Base-by-base conservation (phyloP, 2,329 filamentous ascomycete species). In the Hypoxylon sp. region DNA sequence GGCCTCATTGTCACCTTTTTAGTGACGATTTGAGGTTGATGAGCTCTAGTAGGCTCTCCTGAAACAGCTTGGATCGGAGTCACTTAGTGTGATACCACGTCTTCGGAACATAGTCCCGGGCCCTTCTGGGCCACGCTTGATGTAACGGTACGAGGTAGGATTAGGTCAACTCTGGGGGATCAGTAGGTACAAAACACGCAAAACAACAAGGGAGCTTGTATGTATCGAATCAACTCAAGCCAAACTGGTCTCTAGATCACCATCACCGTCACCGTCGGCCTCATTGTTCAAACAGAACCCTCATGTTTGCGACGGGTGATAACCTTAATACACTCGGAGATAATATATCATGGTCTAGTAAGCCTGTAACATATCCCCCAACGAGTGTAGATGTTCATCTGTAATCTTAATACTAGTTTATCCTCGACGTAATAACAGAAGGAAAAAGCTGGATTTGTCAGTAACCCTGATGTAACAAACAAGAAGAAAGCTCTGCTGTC, bases 61-160 rank as follows among this genome's bases (percentile, higher is more conserved):
- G 59, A 61, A 61, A 61, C 59, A 45, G 47, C 49, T 38, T 55
- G 51, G 50, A 57, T 57, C 53, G 53, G 55, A 52, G 56, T 57
- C 38, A 61, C 59, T 50, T 55, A 27, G 53, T 17, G 51, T 52
- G 47, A 52, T 56, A 54, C 58, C 52, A 55, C 45, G 47, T 51
- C 41, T 49, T 57, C 55, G 59, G 56, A 61, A 57, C 41, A 16
- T 50, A 26, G 45, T 49, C 59, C 59, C 59, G 56, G 56, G 38
- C 35, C 29, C 31, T 56, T 47, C 41, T 48, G 27, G 42, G 23
- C 32, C 43, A 55, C 37, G 36, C 19, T 34, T 16, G 26, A 50
- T 56, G 44, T 50, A 16, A 56, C 58, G 41, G 29, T 56, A 55
- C 48, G 31, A n/a, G n/a, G n/a, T n/a, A n/a, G n/a, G n/a, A n/a